Evolutionary conservation across 768 basidiomycete species (phyloP).

Genomic region (Kondoa malvinella): DNA sequence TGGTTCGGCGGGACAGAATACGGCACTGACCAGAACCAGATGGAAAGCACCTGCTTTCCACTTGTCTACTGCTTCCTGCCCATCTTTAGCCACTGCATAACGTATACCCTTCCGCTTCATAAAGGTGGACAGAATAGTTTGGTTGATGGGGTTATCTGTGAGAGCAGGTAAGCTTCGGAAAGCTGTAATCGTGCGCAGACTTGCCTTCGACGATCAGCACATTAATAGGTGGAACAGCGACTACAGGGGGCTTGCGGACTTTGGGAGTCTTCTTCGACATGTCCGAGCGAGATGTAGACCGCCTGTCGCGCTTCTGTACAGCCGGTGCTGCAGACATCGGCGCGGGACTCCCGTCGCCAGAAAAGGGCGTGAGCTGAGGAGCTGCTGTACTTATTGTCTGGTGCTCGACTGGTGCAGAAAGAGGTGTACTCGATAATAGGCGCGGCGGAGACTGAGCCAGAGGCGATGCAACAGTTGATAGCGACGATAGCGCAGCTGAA

Average conservation of each 20-base stretch:
- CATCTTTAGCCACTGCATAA: conserved; percentile 84
- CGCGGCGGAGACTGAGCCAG: not conserved
- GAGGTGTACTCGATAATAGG: not conserved
- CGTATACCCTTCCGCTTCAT: conserved; percentile 93
- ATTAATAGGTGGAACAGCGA: conserved; percentile 83
- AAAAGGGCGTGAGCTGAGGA: too few relatives aligned
- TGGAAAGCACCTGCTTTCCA: conserved; percentile 88
- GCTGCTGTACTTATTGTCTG: too few relatives aligned
- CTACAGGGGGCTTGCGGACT: conserved; percentile 10
- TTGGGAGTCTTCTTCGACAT: conserved; percentile 6
- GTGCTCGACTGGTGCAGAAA: not conserved
- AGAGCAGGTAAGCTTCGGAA: not conserved
- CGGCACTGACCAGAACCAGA: conserved; percentile 65
- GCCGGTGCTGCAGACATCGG: not conserved
- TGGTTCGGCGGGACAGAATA: not conserved
- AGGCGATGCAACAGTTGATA: not conserved
- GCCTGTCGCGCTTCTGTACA: conserved; percentile 20
- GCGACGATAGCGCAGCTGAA: not conserved
- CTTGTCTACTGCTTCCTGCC: conserved; percentile 85
- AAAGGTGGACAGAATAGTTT: conserved; percentile 89
- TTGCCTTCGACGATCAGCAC: conserved; percentile 93
- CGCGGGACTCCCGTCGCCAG: not conserved
- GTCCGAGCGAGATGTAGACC: not conserved
- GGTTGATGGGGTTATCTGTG: conserved; percentile 94
- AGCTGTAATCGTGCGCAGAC: conserved; percentile 29